Conservation (phyloP, 768 basidiomycete species). For the Pulveroboletus sp. region DNA sequence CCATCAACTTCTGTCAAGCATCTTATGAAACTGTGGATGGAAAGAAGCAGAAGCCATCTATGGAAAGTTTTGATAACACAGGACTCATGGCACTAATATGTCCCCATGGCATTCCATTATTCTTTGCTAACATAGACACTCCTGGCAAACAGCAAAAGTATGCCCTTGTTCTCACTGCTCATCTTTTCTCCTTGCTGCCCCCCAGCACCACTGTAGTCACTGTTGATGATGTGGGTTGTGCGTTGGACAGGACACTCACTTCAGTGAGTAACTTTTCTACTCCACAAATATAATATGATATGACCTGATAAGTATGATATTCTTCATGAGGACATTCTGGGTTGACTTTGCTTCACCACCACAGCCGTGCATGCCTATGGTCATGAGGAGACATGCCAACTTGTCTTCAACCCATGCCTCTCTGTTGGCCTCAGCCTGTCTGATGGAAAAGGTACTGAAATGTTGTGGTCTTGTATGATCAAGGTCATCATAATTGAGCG, state of each 20-base stretch:
- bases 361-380: slow-evolving; percentile 40
- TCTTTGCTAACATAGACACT: background rate
- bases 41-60: too few species aligned
- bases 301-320: background rate
- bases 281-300: background rate
- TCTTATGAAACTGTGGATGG: too few species aligned
- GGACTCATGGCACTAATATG: too few species aligned
- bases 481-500: too few species aligned
- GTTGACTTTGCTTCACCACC: slow-evolving; percentile 30
- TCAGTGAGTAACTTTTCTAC: background rate
- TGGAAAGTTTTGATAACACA: too few species aligned
- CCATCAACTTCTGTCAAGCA: too few species aligned
- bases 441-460: slow-evolving; percentile 8
- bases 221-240: background rate
- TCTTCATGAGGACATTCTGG: background rate
- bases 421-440: slow-evolving; percentile 1
- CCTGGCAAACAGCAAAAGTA: background rate
- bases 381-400: slow-evolving; percentile 33
- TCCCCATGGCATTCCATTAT: too few species aligned
- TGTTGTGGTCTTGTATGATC: background rate
- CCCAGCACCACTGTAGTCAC: background rate
- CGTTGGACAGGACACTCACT: background rate
- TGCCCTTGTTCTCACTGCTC: background rate
- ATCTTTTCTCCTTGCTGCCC: background rate
- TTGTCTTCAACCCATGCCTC: slow-evolving; percentile 5